Conservation (phyloP, 352 stramenopile genomes). For the Pythium grandisporangium region DNA sequence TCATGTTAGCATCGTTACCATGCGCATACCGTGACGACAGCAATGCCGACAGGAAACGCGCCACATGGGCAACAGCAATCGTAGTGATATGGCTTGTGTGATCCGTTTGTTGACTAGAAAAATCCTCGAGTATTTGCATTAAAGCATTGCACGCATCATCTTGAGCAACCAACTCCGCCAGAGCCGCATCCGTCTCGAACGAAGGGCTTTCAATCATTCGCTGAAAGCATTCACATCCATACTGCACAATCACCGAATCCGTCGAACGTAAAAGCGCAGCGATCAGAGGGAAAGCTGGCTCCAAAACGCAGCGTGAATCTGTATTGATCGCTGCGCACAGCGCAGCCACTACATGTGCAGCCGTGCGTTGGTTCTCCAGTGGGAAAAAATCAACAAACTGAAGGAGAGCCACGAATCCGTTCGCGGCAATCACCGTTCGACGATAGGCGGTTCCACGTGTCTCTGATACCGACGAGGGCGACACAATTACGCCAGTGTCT, state of each 20-base stretch:
- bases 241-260: constrained; percentile 46
- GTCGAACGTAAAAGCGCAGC: constrained; percentile 32
- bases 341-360: constrained; percentile 36
- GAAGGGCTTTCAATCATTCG: constrained; percentile 33
- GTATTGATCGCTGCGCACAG: constrained; percentile 36
- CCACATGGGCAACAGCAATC: neutral
- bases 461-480: no score
- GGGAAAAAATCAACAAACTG: constrained; percentile 81
- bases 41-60: constrained; percentile 9
- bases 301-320: constrained; percentile 17
- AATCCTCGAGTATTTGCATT: constrained; percentile 10
- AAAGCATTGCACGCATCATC: constrained; percentile 29
- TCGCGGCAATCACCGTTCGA: constrained; percentile 34
- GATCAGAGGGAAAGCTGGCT: constrained; percentile 31
- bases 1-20: neutral
- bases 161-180: constrained; percentile 31
- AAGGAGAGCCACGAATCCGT: constrained; percentile 55
- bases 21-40: constrained; percentile 6
- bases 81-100: neutral
- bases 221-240: constrained; percentile 35
- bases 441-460: constrained; percentile 17
- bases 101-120: neutral
- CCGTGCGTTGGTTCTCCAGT: constrained; percentile 58
- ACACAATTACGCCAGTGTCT: no score
- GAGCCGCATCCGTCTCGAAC: constrained; percentile 20